phyloP scores from a whole-genome alignment of 2,329 filamentous ascomycete species.

The Fusarium continuum region DNA sequence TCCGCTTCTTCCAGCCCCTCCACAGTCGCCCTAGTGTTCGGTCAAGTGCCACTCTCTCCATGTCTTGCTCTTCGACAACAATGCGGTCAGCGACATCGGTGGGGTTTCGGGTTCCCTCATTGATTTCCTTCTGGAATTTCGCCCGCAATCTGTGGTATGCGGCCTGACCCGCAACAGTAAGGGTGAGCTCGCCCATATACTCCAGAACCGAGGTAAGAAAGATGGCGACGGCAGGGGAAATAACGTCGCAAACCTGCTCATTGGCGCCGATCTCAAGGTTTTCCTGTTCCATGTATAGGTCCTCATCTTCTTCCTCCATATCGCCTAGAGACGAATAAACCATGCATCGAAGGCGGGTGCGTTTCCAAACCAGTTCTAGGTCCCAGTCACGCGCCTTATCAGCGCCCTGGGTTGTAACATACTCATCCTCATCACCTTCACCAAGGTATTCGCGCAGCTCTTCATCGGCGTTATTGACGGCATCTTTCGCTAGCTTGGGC shows the following conservation, averaged over 20 bases:
- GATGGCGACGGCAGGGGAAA: conserved; percentile 92
- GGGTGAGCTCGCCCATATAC: conserved; percentile 89
- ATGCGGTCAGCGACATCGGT: conserved; percentile 69
- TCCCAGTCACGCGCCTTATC: conserved; percentile 74
- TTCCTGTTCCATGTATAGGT: conserved; percentile 84
- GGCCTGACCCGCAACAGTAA: conserved; percentile 87
- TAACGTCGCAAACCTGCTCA: conserved; percentile 70
- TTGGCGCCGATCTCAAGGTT: conserved; percentile 68
- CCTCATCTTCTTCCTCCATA: conserved; percentile 97
- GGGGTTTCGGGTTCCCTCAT: conserved; percentile 57
- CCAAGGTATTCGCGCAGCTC: conserved; percentile 90
- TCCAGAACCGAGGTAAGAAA: conserved; percentile 96
- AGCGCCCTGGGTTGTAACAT: conserved; percentile 64
- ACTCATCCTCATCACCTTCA: conserved; percentile 78
- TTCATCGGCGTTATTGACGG: conserved; percentile 83
- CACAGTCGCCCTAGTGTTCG: conserved; percentile 88
- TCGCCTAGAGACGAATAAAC: conserved; percentile 97
- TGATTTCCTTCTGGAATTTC: conserved; percentile 68
- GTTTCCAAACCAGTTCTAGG: conserved; percentile 92
- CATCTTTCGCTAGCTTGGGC: conserved; percentile 85
- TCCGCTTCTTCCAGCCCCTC: conserved; percentile 93
- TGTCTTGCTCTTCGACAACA: conserved; percentile 88
- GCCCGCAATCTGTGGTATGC: conserved; percentile 74
- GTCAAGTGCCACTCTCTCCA: conserved; percentile 92
- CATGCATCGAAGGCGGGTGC: conserved; percentile 93